These are phyloP conservation scores for Hyphodiscus sp. DNA, from an alignment of 2,329 filamentous ascomycete genomes.

Conservation along the genomic window DNA sequence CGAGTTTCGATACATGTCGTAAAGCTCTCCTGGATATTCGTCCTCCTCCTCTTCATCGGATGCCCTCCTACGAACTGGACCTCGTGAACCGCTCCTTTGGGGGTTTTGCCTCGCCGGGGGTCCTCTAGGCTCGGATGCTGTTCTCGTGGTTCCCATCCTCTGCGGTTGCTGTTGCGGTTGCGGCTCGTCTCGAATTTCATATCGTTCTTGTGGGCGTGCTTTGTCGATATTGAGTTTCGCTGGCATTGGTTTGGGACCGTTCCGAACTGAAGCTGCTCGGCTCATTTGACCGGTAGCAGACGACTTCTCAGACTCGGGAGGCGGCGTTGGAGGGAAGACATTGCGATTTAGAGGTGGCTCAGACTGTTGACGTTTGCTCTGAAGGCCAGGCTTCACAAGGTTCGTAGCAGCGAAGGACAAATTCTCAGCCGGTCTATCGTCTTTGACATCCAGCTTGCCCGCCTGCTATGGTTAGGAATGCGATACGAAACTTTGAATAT, in stretches of 20 bases:
- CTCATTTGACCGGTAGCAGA: conserved; percentile 33
- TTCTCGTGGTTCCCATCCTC: conserved; percentile 38
- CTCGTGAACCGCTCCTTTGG: conserved; percentile 26
- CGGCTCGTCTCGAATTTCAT: conserved; percentile 27
- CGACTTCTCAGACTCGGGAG: conserved; percentile 75
- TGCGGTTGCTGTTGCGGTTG: conserved; percentile 30
- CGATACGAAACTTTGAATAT: conserved; percentile 7
- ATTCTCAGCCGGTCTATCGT: conserved; percentile 76
- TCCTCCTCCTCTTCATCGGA: conserved; percentile 43
- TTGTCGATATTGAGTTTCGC: conserved; percentile 57
- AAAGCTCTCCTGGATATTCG: conserved; percentile 51
- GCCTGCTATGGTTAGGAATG: conserved; percentile 34
- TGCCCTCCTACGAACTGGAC: conserved; percentile 22
- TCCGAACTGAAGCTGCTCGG: conserved; percentile 55
- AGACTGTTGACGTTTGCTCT: conserved; percentile 76
- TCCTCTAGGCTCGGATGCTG: conserved; percentile 45
- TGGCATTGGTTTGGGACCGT: conserved; percentile 53
- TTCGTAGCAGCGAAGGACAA: conserved; percentile 91
- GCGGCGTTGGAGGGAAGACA: conserved; percentile 96
- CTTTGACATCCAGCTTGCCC: conserved; percentile 50
- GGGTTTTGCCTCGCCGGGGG: conserved; percentile 31
- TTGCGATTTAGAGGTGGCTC: conserved; percentile 74
- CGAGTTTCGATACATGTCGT: conserved; percentile 58
- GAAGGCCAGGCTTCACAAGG: conserved; percentile 78
- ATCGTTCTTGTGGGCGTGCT: conserved; percentile 39